Evolutionary conservation across 176 grass and related monocot genomes (phyloP), one percentile per base, ranked within the genome.

Genomic region (Lolium multiflorum): DNA sequence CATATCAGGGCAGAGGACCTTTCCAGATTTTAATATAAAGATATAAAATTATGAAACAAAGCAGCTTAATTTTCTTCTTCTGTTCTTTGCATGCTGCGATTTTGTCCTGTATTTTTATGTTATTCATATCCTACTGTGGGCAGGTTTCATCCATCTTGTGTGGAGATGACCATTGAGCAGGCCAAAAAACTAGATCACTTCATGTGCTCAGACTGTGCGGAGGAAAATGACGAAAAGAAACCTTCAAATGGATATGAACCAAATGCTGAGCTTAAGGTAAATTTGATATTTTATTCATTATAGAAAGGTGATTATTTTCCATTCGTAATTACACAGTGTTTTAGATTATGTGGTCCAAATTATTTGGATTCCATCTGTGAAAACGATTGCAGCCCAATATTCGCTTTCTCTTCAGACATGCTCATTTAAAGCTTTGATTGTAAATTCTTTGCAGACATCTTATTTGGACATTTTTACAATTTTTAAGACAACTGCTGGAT

Each of bases 91-190:
- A 62, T 82, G 24, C 38, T 72, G 6, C 9, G 0, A 58, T 85
- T 78, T 65, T 71, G 0, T 82, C 82, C 16, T 64, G 62, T 71
- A 52, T 60, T 50, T 31, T 14, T 71, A 54, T 91, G 43, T 80
- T 37, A 66, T 78, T 89, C 65, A 67, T 12, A 76, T 78, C 41
- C 28, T 67, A 61, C 74, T 26, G n/a, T 17, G 44, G 18, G 13
- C 75, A 96, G 94, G 94, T 96, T 96, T 39, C 94, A 96, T 88
- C 94, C 94, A 75, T 91, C 91, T 83, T 96, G 94, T 88, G 91
- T 97, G 94, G 52, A 51, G 28, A 90, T 97, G 94, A 88, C 70
- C 41, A 97, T 94, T 77, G 91, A 94, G 61, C 85, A 94, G 24
- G 94, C 94, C n/a, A 97, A 94, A 81, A 97, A 92, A 71, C 71